Evolutionary conservation across 805 yeast genomes (phyloP), one percentile per base, ranked within the genome.

Genomic region (Helenozyma rhizophorensis): DNA sequence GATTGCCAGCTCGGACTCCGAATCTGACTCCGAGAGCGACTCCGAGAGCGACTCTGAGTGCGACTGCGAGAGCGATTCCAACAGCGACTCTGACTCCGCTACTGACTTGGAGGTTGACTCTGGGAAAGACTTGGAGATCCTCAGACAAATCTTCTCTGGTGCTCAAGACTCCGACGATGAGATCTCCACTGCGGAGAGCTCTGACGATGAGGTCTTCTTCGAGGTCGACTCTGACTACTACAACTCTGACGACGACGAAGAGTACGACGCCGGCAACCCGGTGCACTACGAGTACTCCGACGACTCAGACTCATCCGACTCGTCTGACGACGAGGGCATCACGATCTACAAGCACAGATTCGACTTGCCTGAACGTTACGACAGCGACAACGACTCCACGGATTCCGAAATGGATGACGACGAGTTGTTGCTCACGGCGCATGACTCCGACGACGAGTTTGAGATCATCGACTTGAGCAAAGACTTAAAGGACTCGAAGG

Each of bases 401-500:
- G 69, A 63, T 37, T 66, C 60, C 21, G 68, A 62, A 43, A 50
- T 58, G 36, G 49, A 53, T 24, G 59, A 54, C 34, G 60, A 57
- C 30, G 58, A 35, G 12, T 37, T 31, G 14, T 22, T 35, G 11
- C 40, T 41, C 32, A 19, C 18, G 26, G 48, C 48, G 9, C 30
- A 45, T 17, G 25, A 23, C 25, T 23, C 30, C 22, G 48, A 44
- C 30, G 41, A 52, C 12, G 64, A 58, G 28, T 43, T 50, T 30
- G 60, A 54, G 28, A 48, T 65, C 25, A 58, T 65, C 41, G 72
- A 66, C 43, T 60, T 65, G 48, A 49, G 65, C 27, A 56, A 56
- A 27, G 72, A 66, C 48, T 60, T 66, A 44, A 60, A 57, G 39
- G 54, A 62, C 48, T 58, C 67, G 25, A 65, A 65, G 40, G 72